These are phyloP conservation scores for Cladophialophora immunda DNA, from an alignment of 2,329 filamentous ascomycete genomes.

Conservation along the genomic window DNA sequence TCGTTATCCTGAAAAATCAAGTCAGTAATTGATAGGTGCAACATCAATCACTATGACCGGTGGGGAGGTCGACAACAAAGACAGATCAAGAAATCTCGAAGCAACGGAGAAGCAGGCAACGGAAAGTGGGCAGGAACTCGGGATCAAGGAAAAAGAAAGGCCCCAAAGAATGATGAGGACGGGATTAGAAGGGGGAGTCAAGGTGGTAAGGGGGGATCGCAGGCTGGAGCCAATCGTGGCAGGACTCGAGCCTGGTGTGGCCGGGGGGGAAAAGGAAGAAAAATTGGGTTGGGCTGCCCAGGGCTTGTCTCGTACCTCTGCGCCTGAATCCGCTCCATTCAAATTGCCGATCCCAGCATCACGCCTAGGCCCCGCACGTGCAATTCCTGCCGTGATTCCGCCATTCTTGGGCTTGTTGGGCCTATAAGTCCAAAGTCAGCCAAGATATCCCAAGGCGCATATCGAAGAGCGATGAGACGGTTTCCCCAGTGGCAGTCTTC, in stretches of 20 bases:
- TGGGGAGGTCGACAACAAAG: neutral
- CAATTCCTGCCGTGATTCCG: conserved; percentile 40
- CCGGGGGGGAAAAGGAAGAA: conserved; percentile 23
- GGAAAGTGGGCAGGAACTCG: conserved; percentile 5
- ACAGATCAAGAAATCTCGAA: neutral
- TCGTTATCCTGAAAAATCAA: conserved; percentile 73
- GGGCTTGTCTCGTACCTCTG: conserved; percentile 56
- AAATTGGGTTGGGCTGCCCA: conserved; percentile 21
- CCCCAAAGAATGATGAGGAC: conserved; percentile 14
- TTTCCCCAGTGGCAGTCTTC: neutral
- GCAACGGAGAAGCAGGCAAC: neutral
- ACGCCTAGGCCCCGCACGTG: conserved; percentile 40
- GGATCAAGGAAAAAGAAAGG: conserved; percentile 10
- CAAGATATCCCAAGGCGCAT: neutral
- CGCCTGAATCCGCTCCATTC: conserved; percentile 45
- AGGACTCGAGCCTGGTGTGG: conserved; percentile 10
- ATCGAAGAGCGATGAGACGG: neutral
- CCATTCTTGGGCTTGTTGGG: conserved; percentile 42
- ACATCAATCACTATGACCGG: conserved; percentile 30
- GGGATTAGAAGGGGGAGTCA: conserved; percentile 17
- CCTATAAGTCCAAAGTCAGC: conserved; percentile 32
- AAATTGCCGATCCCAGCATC: conserved; percentile 32
- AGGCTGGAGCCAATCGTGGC: conserved; percentile 29
- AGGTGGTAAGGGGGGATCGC: conserved; percentile 10
- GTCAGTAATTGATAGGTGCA: conserved; percentile 30